Conservation (phyloP, 2,329 filamentous ascomycete species). For the Clonostachys rhizophaga region DNA sequence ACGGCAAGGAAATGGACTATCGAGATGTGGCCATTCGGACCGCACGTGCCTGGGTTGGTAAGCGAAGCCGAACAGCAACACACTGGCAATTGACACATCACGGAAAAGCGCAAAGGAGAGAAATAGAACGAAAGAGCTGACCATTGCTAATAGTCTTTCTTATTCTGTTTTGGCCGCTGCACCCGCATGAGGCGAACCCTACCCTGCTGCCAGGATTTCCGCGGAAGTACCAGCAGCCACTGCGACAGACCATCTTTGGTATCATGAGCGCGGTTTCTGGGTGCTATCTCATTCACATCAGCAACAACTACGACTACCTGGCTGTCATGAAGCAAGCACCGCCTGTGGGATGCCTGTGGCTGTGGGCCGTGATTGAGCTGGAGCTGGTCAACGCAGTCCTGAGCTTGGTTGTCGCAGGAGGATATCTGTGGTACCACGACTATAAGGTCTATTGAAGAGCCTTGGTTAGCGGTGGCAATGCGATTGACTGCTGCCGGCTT, state of each 20-base stretch:
- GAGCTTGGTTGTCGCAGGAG: constrained; percentile 40
- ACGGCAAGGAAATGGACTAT: constrained; percentile 64
- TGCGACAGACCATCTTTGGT: constrained; percentile 62
- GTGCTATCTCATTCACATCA: constrained; percentile 76
- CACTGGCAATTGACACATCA: background rate
- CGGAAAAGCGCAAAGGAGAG: background rate
- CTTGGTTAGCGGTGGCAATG: too few relatives aligned
- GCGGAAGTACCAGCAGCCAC: constrained; percentile 32
- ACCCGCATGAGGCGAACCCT: constrained; percentile 45
- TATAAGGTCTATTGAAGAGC: too few relatives aligned
- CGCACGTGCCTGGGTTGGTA: constrained; percentile 47
- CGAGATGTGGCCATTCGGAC: constrained; percentile 45
- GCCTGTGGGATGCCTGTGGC: constrained; percentile 84
- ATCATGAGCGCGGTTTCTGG: constrained; percentile 56
- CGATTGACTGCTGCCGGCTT: too few relatives aligned
- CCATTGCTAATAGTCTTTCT: constrained; percentile 38
- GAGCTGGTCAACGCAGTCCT: constrained; percentile 60
- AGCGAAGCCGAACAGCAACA: background rate
- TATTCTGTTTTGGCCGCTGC: constrained; percentile 51
- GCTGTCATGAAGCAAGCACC: constrained; percentile 89
- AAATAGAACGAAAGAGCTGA: background rate
- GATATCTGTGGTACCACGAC: constrained; percentile 33
- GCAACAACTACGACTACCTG: constrained; percentile 76
- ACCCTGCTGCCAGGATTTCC: constrained; percentile 45
- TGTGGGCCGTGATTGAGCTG: constrained; percentile 90